Conservation (phyloP, 306 rosid genomes). For the Lablab purpureus region DNA sequence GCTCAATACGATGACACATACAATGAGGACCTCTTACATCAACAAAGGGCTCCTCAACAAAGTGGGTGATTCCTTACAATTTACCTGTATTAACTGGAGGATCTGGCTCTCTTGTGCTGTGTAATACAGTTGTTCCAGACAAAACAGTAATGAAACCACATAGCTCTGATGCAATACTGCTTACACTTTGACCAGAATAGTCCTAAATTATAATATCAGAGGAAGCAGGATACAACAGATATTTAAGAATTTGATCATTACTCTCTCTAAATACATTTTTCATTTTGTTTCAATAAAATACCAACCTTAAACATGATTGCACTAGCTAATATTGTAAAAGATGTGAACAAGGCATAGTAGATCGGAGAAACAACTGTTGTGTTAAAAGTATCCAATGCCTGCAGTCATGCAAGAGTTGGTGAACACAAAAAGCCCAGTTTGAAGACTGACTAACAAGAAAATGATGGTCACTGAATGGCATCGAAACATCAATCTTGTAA, state of each 20-base stretch:
- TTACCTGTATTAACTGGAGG: slow-evolving; percentile 72
- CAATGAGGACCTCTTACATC: slow-evolving; percentile 23
- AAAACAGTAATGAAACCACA: slow-evolving; percentile 90
- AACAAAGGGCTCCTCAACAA: slow-evolving; percentile 22
- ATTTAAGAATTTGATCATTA: slow-evolving; percentile 32
- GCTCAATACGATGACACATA: slow-evolving; percentile 15
- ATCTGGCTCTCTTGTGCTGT: slow-evolving; percentile 78
- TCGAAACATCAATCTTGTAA: slow-evolving; percentile 24
- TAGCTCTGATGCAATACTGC: slow-evolving; percentile 84
- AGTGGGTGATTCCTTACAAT: slow-evolving; percentile 39
- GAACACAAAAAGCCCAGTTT: slow-evolving; percentile 34
- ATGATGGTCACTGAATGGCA: slow-evolving; percentile 25
- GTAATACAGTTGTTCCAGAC: slow-evolving; percentile 88
- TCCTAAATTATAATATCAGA: slow-evolving; percentile 62
- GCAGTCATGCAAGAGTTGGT: slow-evolving; percentile 43
- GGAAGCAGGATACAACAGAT: slow-evolving; percentile 34
- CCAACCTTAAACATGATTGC: slow-evolving; percentile 95
- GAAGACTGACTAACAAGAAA: slow-evolving; percentile 42
- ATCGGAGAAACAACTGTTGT: slow-evolving; percentile 92
- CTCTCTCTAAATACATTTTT: slow-evolving; percentile 26
- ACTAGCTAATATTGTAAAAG: slow-evolving; percentile 90
- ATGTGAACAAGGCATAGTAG: slow-evolving; percentile 90
- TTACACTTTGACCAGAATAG: slow-evolving; percentile 87
- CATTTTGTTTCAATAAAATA: slow-evolving; percentile 46
- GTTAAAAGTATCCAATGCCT: slow-evolving; percentile 94